Conservation (phyloP, 1,284 basidiomycete species). For the Cystobasidium pallidum region DNA sequence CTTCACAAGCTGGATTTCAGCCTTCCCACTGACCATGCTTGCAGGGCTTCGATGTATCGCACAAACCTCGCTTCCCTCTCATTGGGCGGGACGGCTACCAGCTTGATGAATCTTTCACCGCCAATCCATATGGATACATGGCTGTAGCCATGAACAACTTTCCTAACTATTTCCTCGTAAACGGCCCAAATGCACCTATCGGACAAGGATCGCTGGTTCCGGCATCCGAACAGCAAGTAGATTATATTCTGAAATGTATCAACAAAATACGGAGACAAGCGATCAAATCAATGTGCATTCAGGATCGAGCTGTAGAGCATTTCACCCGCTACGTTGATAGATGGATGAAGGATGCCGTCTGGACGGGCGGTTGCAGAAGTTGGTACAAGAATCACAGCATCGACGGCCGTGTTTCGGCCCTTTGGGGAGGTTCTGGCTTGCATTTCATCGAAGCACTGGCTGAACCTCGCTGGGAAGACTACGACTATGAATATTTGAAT, state of each 20-base stretch:
- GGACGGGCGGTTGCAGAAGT: slow-evolving; percentile 31
- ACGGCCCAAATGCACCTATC: slow-evolving; percentile 33
- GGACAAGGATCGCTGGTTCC: slow-evolving; percentile 32
- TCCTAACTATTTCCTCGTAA: slow-evolving; percentile 28
- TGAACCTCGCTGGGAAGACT: slow-evolving; percentile 40
- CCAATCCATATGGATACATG: slow-evolving; percentile 27
- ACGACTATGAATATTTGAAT: slow-evolving; percentile 22
- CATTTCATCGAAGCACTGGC: slow-evolving; percentile 37
- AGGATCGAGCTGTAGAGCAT: slow-evolving; percentile 38
- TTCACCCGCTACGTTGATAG: slow-evolving; percentile 23
- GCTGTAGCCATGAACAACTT: slow-evolving; percentile 27
- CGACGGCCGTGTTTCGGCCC: slow-evolving; percentile 30
- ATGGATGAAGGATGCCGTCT: slow-evolving; percentile 39
- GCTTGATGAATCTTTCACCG: slow-evolving; percentile 28
- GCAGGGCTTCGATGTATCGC: slow-evolving; percentile 44
- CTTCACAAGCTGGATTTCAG: too few species aligned
- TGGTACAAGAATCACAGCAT: slow-evolving; percentile 39
- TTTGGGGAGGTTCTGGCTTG: slow-evolving; percentile 32
- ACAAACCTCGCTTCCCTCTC: slow-evolving; percentile 30
- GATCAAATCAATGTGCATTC: slow-evolving; percentile 37
- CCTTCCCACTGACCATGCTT: neutral
- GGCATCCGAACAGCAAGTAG: slow-evolving; percentile 31
- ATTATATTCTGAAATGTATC: slow-evolving; percentile 33
- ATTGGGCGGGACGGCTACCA: slow-evolving; percentile 32
- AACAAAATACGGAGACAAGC: slow-evolving; percentile 35